Base-by-base conservation (phyloP, 495 filamentous ascomycete genomes). In the Tuber umbilicatum region DNA sequence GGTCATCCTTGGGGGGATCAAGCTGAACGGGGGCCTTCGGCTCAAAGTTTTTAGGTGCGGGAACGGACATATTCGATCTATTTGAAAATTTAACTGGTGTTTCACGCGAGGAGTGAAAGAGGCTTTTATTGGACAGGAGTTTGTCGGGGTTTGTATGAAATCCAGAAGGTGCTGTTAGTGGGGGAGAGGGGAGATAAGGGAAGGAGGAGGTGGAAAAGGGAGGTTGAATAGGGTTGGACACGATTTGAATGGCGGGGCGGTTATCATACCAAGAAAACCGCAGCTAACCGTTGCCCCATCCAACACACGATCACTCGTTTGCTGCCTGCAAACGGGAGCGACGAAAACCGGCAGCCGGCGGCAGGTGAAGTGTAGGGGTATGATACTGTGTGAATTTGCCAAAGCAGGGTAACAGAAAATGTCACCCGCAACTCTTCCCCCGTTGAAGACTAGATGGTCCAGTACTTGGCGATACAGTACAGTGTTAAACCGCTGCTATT, bases 1-100 rank as follows among this genome's bases (percentile, higher is more conserved):
- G 89, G 81, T 97, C 94, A 77, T 93, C 88, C 85, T 94, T 97
- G 35, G 95, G 95, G 67, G 93, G 92, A 71, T 90, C 86, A 69
- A 99, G 89, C 77, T 90, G 84, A 72, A 97, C 91, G 27, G 93
- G 90, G 17, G 87, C 85, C 84, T 97, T 97, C 75, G 95, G 95
- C 75, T 90, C 89, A 82, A 98, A 98, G 73, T 89, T 91, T 45
- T 73, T 78, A 23, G 39, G 60, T 67, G 69, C 45, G 23, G 75
- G 77, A 78, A 89, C 90, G 27, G 88, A 82, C 86, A 90, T 89
- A 42, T 74, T 81, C 17, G 67, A 21, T 38, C 60, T 70, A 35
- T 31, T 64, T 64, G 27, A 35, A 17, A 35, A 64, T 64, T 35
- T 17, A 64, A 64, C 55, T 64, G 27, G 27, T 35, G 55, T 35